Percentiles rank a stretch among this genome's conserved stretches.
Evolutionary conservation across 495 filamentous ascomycete species (phyloP).

Genomic region (Aspergillus nanangensis): DNA sequence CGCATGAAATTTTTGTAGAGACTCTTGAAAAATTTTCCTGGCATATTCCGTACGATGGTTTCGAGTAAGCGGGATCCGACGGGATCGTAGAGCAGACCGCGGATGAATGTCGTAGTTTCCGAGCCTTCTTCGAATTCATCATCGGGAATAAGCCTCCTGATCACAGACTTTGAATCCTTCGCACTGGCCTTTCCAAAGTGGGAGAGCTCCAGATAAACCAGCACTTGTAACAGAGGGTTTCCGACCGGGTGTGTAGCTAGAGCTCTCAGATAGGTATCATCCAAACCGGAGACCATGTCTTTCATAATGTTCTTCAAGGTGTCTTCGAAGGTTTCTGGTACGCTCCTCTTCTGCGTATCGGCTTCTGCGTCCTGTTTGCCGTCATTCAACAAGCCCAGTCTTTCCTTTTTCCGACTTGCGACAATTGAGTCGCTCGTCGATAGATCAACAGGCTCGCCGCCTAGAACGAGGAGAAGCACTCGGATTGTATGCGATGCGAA

Average conservation of each 20-base stretch:
- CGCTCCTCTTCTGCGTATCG: conserved; percentile 40
- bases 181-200: conserved; percentile 60
- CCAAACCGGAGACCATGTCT: conserved; percentile 65
- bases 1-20: conserved; percentile 71
- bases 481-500: conserved; percentile 91
- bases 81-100: conserved; percentile 79
- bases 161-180: conserved; percentile 55
- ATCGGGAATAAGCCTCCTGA: conserved; percentile 60
- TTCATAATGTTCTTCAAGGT: conserved; percentile 75
- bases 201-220: conserved; percentile 77
- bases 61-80: conserved; percentile 88
- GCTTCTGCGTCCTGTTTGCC: conserved; percentile 34
- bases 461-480: conserved; percentile 78
- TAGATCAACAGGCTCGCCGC: conserved; percentile 70
- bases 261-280: conserved; percentile 68
- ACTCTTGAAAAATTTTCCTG: conserved; percentile 84
- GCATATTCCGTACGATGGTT: conserved; percentile 70
- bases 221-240: conserved; percentile 82
- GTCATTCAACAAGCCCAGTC: conserved; percentile 48
- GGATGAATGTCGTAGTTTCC: conserved; percentile 66
- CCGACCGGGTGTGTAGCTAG: conserved; percentile 83
- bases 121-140: conserved; percentile 54
- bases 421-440: conserved; percentile 62
- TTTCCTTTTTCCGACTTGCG: conserved; percentile 87
- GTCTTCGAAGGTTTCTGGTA: conserved; percentile 72